Conservation (phyloP, 225 moss, liverwort and hornwort species). For the Antitrichia curtipendula region DNA sequence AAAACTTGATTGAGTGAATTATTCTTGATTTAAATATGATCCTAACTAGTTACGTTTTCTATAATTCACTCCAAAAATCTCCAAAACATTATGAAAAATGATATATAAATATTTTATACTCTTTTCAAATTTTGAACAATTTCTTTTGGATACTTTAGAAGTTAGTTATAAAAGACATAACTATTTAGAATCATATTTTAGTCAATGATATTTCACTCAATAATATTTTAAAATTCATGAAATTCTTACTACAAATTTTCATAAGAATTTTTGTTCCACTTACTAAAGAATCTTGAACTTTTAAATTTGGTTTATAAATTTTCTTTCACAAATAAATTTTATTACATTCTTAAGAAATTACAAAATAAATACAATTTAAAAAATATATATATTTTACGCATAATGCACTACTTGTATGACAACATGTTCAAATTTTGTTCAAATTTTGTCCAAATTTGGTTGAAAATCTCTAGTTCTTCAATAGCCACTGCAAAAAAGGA, state of each 20-base stretch:
- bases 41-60: rapidly evolving
- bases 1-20: not conserved
- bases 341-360: too few species aligned
- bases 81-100: not conserved
- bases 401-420: too few species aligned
- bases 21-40: not conserved
- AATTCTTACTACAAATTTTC: not conserved
- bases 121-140: not conserved
- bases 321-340: not conserved
- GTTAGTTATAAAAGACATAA: not conserved
- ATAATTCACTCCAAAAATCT: not conserved
- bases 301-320: too few species aligned
- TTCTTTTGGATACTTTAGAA: not conserved
- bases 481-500: not conserved
- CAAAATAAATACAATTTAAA: too few species aligned
- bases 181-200: not conserved
- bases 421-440: not conserved
- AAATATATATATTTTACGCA: too few species aligned
- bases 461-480: not conserved
- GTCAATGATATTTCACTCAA: not conserved
- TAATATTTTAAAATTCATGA: not conserved
- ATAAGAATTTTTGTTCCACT: not conserved
- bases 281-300: not conserved
- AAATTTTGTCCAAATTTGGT: not conserved
- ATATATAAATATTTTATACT: not conserved